Percentiles rank a stretch among this genome's conserved stretches.
Conservation (phyloP, 208 protist genomes). For the Acanthamoeba sp. region DNA sequence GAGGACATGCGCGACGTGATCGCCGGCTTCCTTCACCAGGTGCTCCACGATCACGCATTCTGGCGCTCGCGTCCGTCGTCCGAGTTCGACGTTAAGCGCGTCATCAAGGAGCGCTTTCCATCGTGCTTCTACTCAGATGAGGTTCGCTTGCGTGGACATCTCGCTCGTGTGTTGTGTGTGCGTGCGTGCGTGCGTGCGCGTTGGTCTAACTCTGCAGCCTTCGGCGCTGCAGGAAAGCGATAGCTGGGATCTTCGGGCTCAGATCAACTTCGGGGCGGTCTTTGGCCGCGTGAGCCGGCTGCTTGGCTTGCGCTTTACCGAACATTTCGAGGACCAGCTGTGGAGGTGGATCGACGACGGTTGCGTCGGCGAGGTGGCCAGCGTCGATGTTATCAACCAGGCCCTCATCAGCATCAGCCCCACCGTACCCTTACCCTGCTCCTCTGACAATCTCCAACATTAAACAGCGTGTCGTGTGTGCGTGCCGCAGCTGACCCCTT, state of each 20-base stretch:
- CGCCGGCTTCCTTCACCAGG: neutral
- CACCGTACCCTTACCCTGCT: neutral
- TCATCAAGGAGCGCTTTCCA: neutral
- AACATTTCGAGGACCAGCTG: slow-evolving; percentile 43
- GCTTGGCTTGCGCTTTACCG: neutral
- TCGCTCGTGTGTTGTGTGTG: neutral
- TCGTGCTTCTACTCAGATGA: neutral
- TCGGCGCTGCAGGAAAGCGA: neutral
- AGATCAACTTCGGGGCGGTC: slow-evolving; percentile 34
- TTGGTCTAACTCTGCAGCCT: no score
- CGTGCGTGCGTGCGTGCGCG: neutral
- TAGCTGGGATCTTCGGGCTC: neutral
- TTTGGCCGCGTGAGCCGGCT: neutral
- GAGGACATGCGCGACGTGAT: neutral
- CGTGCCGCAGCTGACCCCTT: no score
- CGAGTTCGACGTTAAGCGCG: slow-evolving; percentile 5
- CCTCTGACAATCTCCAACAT: no score
- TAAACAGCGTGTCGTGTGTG: no score
- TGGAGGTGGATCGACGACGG: slow-evolving; percentile 7
- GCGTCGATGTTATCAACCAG: neutral
- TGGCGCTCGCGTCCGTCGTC: neutral
- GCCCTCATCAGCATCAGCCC: neutral
- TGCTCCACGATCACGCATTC: neutral
- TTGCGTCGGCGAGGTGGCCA: neutral
- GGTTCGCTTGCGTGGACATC: neutral